Percentiles rank a stretch among this genome's conserved stretches.
These are phyloP conservation scores for Setomelanomma holmii DNA, from an alignment of 2,329 filamentous ascomycete genomes.

Conservation along the genomic window DNA sequence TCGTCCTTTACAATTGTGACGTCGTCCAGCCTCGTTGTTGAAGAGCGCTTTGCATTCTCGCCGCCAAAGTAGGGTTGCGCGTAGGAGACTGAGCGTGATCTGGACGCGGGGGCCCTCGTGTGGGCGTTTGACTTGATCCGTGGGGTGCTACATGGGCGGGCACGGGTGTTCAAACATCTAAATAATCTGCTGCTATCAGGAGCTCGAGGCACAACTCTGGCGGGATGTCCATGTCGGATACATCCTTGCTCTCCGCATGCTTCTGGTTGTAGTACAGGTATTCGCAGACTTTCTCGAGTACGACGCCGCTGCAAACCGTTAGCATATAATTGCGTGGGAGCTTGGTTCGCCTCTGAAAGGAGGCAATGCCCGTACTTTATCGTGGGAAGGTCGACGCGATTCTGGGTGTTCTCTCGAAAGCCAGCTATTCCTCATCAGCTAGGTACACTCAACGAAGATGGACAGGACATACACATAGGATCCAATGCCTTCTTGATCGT, in stretches of 20 bases:
- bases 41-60: no score
- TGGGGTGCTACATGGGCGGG: no score
- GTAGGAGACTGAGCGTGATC: no score
- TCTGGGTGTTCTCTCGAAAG: slow-evolving; percentile 70
- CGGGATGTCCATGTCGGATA: slow-evolving; percentile 81
- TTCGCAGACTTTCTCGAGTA: slow-evolving; percentile 82
- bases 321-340: no score
- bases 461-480: slow-evolving; percentile 62
- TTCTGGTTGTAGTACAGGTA: slow-evolving; percentile 86
- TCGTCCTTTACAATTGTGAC: no score
- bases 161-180: slow-evolving; percentile 51
- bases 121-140: no score
- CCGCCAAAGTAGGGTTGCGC: no score
- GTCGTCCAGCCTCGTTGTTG: no score
- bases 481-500: slow-evolving; percentile 79
- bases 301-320: slow-evolving; percentile 63
- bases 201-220: slow-evolving; percentile 80
- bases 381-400: slow-evolving; percentile 72
- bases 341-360: neutral
- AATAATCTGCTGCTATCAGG: slow-evolving; percentile 77
- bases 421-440: slow-evolving; percentile 55
- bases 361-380: slow-evolving; percentile 74
- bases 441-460: neutral
- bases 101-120: no score
- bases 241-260: slow-evolving; percentile 72